Percentiles rank a stretch among this genome's conserved stretches.
Conservation (phyloP, 2,329 filamentous ascomycete genomes). For the Neofusicoccum umdonicola region DNA sequence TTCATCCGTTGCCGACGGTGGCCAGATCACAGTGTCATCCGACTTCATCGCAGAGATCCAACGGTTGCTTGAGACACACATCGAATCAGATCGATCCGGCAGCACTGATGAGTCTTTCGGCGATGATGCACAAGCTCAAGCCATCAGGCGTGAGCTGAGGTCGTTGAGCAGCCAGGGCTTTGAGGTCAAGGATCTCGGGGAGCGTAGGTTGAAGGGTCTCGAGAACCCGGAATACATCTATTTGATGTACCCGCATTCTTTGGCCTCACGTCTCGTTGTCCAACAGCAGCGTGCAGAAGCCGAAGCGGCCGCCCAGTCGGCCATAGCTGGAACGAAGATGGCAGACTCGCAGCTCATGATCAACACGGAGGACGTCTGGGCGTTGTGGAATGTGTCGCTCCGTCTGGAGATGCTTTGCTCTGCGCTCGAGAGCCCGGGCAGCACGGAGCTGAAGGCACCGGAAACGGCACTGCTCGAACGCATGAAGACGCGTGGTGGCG, state of each 20-base stretch:
- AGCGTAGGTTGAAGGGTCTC: slow-evolving; percentile 91
- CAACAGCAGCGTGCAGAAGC: slow-evolving; percentile 57
- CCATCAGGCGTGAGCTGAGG: slow-evolving; percentile 83
- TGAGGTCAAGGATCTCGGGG: slow-evolving; percentile 93
- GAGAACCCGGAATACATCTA: slow-evolving; percentile 97
- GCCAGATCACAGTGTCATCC: slow-evolving; percentile 93
- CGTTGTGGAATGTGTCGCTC: slow-evolving; percentile 83
- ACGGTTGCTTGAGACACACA: slow-evolving; percentile 82
- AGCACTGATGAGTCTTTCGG: slow-evolving; percentile 73
- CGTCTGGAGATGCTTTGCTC: slow-evolving; percentile 92
- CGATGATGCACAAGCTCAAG: slow-evolving; percentile 69
- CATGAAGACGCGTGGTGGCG: slow-evolving; percentile 70
- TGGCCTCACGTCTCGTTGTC: slow-evolving; percentile 74
- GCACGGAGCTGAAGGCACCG: slow-evolving; percentile 67
- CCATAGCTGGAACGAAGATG: slow-evolving; percentile 60
- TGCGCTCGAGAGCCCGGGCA: slow-evolving; percentile 70
- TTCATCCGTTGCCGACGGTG: slow-evolving; percentile 89
- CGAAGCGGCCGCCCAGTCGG: slow-evolving; percentile 43
- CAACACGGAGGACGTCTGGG: slow-evolving; percentile 83
- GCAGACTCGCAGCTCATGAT: slow-evolving; percentile 68
- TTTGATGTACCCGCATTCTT: slow-evolving; percentile 86
- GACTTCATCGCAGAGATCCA: slow-evolving; percentile 98
- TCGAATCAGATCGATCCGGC: slow-evolving; percentile 73
- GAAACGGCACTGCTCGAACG: slow-evolving; percentile 80
- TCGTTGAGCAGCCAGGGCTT: slow-evolving; percentile 89